phyloP scores from a whole-genome alignment of 2,329 filamentous ascomycete species.

The Knufia fluminis region DNA sequence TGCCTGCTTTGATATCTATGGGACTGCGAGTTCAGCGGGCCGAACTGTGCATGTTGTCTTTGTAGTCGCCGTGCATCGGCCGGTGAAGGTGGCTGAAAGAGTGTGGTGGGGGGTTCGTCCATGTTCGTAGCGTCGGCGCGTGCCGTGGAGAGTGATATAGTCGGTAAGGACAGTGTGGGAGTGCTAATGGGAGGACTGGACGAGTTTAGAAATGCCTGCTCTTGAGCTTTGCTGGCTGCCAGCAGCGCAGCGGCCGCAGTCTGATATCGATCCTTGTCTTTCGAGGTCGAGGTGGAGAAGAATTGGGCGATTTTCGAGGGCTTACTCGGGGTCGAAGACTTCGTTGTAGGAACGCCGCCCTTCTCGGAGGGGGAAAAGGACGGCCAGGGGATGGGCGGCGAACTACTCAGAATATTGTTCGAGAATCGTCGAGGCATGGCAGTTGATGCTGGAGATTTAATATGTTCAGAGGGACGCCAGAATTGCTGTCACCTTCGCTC shows the following conservation, averaged over 20 bases:
- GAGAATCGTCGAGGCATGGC: constrained; percentile 56
- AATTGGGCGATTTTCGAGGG: constrained; percentile 70
- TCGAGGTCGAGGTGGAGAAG: constrained; percentile 73
- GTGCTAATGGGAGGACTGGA: constrained; percentile 54
- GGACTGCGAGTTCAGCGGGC: constrained; percentile 65
- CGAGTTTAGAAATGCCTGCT: constrained; percentile 53
- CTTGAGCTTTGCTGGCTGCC: constrained; percentile 52
- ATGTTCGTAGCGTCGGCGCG: constrained; percentile 65
- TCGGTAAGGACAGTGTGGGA: constrained; percentile 70
- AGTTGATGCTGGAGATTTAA: constrained; percentile 2
- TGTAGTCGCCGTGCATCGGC: constrained; percentile 68
- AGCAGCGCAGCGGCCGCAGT: constrained; percentile 52
- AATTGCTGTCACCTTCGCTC: neutral
- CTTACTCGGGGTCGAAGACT: constrained; percentile 47
- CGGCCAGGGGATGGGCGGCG: constrained; percentile 39
- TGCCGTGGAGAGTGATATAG: constrained; percentile 83
- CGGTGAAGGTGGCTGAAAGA: constrained; percentile 82
- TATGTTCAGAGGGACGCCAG: neutral
- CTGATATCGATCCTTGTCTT: constrained; percentile 54
- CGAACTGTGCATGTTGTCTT: constrained; percentile 81
- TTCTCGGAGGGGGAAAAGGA: constrained; percentile 45
- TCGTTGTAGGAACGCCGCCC: constrained; percentile 30
- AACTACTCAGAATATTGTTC: constrained; percentile 48
- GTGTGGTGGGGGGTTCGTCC: constrained; percentile 65
- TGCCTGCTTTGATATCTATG: constrained; percentile 88